phyloP scores from a whole-genome alignment of 257 asterid species.

The Fraxinus pennsylvanica region DNA sequence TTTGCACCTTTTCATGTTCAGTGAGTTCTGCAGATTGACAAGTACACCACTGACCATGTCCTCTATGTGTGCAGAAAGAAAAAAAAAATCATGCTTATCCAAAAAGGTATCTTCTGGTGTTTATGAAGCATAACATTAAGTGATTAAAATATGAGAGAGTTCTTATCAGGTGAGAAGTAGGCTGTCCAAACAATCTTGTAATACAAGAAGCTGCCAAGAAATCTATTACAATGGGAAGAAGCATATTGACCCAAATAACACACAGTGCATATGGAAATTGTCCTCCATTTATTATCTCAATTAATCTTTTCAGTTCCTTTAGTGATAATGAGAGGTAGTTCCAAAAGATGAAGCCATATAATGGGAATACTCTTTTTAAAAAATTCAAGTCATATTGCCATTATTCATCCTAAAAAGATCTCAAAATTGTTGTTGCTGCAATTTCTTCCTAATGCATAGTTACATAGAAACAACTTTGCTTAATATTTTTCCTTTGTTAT shows the following conservation, averaged over 20 bases:
- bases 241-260: neutral
- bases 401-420: neutral
- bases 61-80: neutral
- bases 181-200: neutral
- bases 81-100: neutral
- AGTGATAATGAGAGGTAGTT: neutral
- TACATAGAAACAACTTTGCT: neutral
- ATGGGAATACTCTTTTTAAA: neutral
- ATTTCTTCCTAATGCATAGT: neutral
- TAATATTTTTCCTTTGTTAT: neutral
- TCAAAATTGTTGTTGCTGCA: neutral
- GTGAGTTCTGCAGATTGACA: neutral
- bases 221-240: neutral
- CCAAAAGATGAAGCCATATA: neutral
- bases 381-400: neutral
- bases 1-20: neutral
- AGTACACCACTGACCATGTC: neutral
- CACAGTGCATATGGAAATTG: neutral
- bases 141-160: neutral
- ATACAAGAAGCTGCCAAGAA: neutral
- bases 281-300: neutral
- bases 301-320: neutral
- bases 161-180: neutral
- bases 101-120: neutral
- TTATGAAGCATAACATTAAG: neutral